Conservation (phyloP, 305 asterid species). For the Fraxinus angustifolia region DNA sequence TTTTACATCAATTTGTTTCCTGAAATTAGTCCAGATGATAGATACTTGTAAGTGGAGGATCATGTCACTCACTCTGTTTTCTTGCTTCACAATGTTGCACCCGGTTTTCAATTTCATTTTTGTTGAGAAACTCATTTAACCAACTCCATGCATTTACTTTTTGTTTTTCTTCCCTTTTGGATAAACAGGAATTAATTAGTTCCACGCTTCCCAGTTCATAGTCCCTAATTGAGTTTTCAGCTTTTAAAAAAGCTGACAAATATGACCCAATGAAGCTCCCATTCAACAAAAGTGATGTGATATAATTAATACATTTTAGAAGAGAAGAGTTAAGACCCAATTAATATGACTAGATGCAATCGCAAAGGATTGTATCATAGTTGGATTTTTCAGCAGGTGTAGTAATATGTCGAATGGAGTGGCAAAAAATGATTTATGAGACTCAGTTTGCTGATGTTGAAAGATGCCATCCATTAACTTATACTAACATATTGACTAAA, state of each 20-base stretch:
- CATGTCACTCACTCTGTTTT: neutral
- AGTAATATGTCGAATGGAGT: neutral
- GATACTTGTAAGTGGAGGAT: constrained; percentile 53
- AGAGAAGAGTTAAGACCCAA: neutral
- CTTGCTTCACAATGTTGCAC: constrained; percentile 13
- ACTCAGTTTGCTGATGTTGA: neutral
- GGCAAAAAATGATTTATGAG: neutral
- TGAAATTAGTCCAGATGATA: constrained; percentile 55
- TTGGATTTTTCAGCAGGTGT: neutral
- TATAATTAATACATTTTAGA: neutral
- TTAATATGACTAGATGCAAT: neutral
- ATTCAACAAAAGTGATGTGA: neutral
- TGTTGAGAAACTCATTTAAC: constrained; percentile 2
- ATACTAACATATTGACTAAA: neutral
- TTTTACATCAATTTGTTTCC: constrained; percentile 70
- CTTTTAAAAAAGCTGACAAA: neutral
- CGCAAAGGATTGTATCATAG: neutral
- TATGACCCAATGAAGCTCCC: neutral
- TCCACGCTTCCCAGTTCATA: neutral
- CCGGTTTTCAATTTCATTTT: neutral
- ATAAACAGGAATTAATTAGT: neutral
- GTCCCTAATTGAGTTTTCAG: neutral
- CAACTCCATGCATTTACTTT: neutral
- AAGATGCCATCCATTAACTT: neutral
- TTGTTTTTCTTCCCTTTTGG: neutral